A percentile compares a stretch with the other conserved stretches of the same genome.
Conservation (phyloP, 768 basidiomycete genomes). For the Hypholoma sublateritium region DNA sequence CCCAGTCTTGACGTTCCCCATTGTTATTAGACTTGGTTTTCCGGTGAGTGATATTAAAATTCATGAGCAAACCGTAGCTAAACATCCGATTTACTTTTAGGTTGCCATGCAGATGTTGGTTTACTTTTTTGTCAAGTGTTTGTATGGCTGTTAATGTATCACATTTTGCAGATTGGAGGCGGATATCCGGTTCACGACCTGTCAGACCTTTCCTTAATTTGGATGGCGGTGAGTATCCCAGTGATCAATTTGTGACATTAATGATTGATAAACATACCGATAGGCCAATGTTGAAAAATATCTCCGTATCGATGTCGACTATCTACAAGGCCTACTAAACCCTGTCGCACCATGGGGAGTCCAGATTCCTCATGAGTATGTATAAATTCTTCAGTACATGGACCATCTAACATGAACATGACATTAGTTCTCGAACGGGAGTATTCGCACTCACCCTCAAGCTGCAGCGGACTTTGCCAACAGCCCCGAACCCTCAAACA, state of each 20-base stretch:
- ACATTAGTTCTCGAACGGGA: slow-evolving; percentile 49
- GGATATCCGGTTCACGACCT: slow-evolving; percentile 70
- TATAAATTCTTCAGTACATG: slow-evolving; percentile 21
- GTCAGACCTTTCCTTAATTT: slow-evolving; percentile 59
- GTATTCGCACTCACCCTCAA: slow-evolving; percentile 48
- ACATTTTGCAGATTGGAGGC: slow-evolving; percentile 58
- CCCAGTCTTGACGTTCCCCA: slow-evolving; percentile 16
- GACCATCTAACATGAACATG: background rate
- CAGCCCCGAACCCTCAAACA: slow-evolving; percentile 41
- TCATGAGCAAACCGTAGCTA: background rate
- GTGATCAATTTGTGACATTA: slow-evolving; percentile 35
- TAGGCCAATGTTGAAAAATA: slow-evolving; percentile 47
- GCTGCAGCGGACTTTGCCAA: slow-evolving; percentile 50
- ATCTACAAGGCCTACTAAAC: slow-evolving; percentile 21
- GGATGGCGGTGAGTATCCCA: slow-evolving; percentile 63
- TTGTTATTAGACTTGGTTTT: slow-evolving; percentile 57
- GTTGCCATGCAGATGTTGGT: slow-evolving; percentile 43
- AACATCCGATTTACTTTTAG: slow-evolving; percentile 13
- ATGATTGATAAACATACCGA: background rate
- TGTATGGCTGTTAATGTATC: background rate
- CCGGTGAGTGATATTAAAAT: slow-evolving; percentile 38
- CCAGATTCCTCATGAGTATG: slow-evolving; percentile 64
- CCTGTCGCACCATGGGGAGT: slow-evolving; percentile 25
- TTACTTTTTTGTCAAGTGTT: background rate
- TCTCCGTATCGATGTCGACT: slow-evolving; percentile 29